A percentile compares a stretch with the other conserved stretches of the same genome.
phyloP scores from a whole-genome alignment of 2,329 filamentous ascomycete species.

The Apiospora pterosperma region DNA sequence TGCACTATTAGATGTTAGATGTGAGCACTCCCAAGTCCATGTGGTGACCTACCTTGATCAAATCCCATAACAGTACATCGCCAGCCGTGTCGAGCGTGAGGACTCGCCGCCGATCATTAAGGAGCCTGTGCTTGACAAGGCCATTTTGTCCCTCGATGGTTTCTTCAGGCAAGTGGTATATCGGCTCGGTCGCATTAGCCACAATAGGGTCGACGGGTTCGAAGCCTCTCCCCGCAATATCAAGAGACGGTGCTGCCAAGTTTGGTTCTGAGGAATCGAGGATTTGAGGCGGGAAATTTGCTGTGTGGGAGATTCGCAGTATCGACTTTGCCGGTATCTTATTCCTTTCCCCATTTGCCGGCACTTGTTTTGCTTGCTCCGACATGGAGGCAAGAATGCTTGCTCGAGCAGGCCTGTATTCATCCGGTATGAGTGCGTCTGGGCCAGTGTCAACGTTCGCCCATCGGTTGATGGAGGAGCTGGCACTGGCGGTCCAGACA shows the following conservation, averaged over 20 bases:
- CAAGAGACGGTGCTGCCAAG: slow-evolving; percentile 34
- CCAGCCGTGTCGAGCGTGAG: slow-evolving; percentile 92
- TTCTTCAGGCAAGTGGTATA: slow-evolving; percentile 68
- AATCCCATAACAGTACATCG: slow-evolving; percentile 92
- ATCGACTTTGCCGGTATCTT: slow-evolving; percentile 76
- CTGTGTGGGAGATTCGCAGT: slow-evolving; percentile 79
- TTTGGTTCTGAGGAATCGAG: slow-evolving; percentile 52
- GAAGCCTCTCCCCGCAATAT: slow-evolving; percentile 29
- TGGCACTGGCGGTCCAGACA: slow-evolving; percentile 86
- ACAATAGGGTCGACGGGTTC: slow-evolving; percentile 57
- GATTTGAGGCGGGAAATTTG: slow-evolving; percentile 63
- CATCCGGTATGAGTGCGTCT: slow-evolving; percentile 63
- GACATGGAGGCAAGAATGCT: slow-evolving; percentile 35
- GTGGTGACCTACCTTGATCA: slow-evolving; percentile 64
- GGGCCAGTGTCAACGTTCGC: slow-evolving; percentile 76
- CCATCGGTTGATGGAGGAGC: slow-evolving; percentile 92
- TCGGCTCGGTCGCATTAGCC: slow-evolving; percentile 52
- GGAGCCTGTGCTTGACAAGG: slow-evolving; percentile 84
- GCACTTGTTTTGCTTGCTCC: slow-evolving; percentile 30
- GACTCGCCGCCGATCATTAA: slow-evolving; percentile 87
- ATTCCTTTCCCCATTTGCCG: slow-evolving; percentile 35
- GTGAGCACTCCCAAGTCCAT: neutral
- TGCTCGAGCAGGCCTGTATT: slow-evolving; percentile 44
- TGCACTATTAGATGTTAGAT: slow-evolving; percentile 56
- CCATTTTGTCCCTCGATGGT: slow-evolving; percentile 95